Evolutionary conservation across 75 land plant species (phyloP).

Genomic region (Selaginella tamariscina): DNA sequence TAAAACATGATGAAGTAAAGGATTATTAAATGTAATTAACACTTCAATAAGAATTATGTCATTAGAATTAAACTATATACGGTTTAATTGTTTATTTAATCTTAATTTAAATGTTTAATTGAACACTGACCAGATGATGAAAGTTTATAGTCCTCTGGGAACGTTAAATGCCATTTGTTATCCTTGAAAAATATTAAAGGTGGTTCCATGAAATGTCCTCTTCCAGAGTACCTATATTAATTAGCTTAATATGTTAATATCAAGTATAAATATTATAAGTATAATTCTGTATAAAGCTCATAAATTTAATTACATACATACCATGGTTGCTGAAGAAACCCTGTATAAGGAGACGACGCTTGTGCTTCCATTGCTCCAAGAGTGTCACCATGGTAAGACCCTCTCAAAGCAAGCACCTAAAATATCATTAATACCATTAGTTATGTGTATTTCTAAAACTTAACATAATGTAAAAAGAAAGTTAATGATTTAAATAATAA

Average conservation of each 20-base stretch:
- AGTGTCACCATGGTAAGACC: slow-evolving; percentile 97
- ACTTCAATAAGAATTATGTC: too few relatives aligned
- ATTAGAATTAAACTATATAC: too few relatives aligned
- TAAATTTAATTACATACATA: slow-evolving; percentile 17
- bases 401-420: slow-evolving; percentile 83
- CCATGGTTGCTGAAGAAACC: slow-evolving; percentile 94
- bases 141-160: slow-evolving; percentile 29
- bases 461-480: not conserved
- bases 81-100: too few relatives aligned
- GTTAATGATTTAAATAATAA: not conserved
- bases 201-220: slow-evolving; percentile 77
- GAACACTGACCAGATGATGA: not conserved
- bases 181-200: slow-evolving; percentile 44
- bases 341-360: slow-evolving; percentile 85
- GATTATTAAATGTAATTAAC: too few relatives aligned
- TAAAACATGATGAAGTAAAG: too few relatives aligned
- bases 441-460: not conserved
- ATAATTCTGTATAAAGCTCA: not conserved
- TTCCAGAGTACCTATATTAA: slow-evolving; percentile 67
- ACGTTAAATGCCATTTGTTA: slow-evolving; percentile 41
- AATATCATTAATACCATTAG: slow-evolving; percentile 3
- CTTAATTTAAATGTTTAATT: too few relatives aligned
- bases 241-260: not conserved
- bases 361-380: slow-evolving; percentile 98
- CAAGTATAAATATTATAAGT: not conserved